Evolutionary conservation across 2,329 filamentous ascomycete species (phyloP), one percentile per base, ranked within the genome.

Genomic region (Ophiostoma sp.): DNA sequence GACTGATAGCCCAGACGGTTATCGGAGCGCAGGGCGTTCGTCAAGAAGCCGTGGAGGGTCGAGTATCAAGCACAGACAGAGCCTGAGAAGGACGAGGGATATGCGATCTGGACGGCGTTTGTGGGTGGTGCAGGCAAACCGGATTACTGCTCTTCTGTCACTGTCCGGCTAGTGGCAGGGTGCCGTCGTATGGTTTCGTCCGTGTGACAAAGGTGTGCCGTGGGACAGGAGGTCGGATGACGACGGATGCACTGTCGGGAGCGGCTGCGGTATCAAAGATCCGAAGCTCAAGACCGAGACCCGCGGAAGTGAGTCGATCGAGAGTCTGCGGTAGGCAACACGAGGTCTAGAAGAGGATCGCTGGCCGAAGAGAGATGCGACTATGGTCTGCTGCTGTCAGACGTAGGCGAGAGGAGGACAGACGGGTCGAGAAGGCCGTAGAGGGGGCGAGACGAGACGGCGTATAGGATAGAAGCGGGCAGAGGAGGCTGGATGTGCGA

Each of bases 191-290:
- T 38, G 52, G 52, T 58, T 27, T 60, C 11, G 55, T 60, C 9
- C 9, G 55, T 60, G 55, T 60, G 55, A 38, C 62, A 41, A 64
- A 27, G 40, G 41, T 14, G 62, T 27, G 62, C 45, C 41, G 62
- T 18, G 62, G 9, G 36, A 44, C 42, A 44, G 11, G 42, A 44
- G 42, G 42, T 12, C 6, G 42, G 42, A 2, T 44, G 42, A 44
- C 42, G 42, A 44, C 42, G 42, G 42, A 12, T 38, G 55, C 27
- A 38, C 55, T 38, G 27, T 60, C 27, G 55, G 27, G 55, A 60
- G 27, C 38, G 55, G 55, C 8, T 60, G 52, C 27, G 55, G 27
- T 38, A 18, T 12, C 8, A 11, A 58, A 18, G 8, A 36, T 18
- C 36, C 55, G 27, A 27, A 60, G 27, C 27, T 60, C 18, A 27